Conservation (phyloP, 2,329 filamentous ascomycete species). For the Ophiostoma quercus region DNA sequence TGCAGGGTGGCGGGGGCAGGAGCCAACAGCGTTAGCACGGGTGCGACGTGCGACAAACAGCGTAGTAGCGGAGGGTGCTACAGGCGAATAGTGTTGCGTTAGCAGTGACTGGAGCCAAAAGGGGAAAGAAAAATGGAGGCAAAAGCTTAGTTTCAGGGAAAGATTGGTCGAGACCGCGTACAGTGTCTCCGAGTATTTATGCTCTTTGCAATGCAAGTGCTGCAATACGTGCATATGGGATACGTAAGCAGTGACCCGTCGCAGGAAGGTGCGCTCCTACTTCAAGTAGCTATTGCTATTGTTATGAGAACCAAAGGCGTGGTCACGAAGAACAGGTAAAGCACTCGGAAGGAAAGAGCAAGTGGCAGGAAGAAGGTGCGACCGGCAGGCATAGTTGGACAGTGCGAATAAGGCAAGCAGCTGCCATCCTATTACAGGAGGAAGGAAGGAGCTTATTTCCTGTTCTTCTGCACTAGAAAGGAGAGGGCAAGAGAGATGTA, state of each 20-base stretch:
- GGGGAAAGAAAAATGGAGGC: conserved; percentile 15
- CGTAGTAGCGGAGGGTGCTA: conserved; percentile 3
- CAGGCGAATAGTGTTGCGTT: conserved; percentile 7
- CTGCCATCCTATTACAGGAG: background rate
- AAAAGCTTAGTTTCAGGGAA: conserved; percentile 22
- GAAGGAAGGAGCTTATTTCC: conserved; percentile 4
- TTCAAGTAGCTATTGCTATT: background rate
- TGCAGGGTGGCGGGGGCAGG: conserved; percentile 2
- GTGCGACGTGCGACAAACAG: conserved; percentile 15
- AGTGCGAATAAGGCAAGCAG: background rate
- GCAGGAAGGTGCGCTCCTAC: conserved; percentile 1
- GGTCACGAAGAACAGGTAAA: background rate
- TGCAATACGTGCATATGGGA: background rate
- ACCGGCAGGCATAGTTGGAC: background rate
- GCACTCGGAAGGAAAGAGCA: background rate
- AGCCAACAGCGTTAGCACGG: conserved; percentile 15
- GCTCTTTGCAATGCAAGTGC: background rate
- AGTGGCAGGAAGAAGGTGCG: background rate
- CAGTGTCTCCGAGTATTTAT: background rate
- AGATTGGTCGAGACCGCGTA: conserved; percentile 22
- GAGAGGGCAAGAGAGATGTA: background rate
- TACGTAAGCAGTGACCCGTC: background rate
- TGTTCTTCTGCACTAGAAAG: background rate
- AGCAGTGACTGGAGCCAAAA: conserved; percentile 7
- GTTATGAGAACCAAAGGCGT: background rate